These are phyloP conservation scores for Lepidium aucheri DNA, from an alignment of 345 rosid species.

Conservation along the genomic window DNA sequence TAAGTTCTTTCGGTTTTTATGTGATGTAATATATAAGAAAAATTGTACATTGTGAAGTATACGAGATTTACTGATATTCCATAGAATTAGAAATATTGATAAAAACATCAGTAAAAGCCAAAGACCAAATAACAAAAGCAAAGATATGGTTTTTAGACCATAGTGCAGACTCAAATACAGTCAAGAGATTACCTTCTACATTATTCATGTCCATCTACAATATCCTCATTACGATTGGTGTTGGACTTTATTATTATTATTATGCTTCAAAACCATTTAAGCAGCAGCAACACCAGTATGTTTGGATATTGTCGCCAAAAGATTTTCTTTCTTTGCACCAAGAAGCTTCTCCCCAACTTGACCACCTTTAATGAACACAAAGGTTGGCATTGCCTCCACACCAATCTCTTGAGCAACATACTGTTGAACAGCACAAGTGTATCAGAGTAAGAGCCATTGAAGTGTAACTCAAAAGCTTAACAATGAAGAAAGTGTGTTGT, in stretches of 20 bases:
- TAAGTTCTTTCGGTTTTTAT: neutral
- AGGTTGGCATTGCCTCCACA: conserved; percentile 79
- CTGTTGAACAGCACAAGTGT: conserved; percentile 25
- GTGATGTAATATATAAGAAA: no score
- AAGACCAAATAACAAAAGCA: neutral
- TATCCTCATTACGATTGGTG: neutral
- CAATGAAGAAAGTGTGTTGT: neutral
- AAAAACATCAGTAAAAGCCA: neutral
- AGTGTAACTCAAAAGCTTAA: neutral
- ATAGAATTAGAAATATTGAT: neutral
- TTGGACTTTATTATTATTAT: neutral
- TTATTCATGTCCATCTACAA: conserved; percentile 2
- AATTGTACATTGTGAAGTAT: no score
- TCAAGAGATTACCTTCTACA: neutral
- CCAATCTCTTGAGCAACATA: conserved; percentile 52
- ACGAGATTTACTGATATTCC: no score
- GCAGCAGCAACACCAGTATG: conserved; percentile 30
- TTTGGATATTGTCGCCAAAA: conserved; percentile 21
- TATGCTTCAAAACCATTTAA: neutral
- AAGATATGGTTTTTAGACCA: no score
- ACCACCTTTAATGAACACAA: conserved; percentile 52
- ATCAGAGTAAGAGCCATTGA: neutral
- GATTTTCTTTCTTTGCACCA: conserved; percentile 47
- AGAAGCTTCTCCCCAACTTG: conserved; percentile 41
- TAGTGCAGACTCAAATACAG: neutral